Percentiles rank a stretch among this genome's conserved stretches.
phyloP scores from a whole-genome alignment of 2,329 filamentous ascomycete genomes.

The Clonostachys rhizophaga region DNA sequence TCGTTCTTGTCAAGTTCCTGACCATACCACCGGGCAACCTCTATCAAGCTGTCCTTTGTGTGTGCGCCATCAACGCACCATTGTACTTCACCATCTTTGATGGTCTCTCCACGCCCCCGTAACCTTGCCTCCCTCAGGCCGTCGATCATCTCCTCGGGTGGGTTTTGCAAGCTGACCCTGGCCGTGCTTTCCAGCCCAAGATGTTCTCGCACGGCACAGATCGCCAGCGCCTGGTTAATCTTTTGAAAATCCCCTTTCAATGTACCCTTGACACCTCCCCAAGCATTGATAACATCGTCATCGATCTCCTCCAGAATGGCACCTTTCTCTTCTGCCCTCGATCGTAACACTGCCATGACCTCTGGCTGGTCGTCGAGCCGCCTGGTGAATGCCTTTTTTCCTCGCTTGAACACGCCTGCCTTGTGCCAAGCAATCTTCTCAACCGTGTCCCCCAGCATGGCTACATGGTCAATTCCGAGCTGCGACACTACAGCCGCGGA shows the following conservation, averaged over 20 bases:
- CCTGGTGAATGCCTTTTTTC: constrained; percentile 32
- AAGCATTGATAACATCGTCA: constrained; percentile 27
- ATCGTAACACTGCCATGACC: constrained; percentile 48
- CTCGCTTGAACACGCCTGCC: constrained; percentile 75
- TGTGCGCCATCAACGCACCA: constrained; percentile 91
- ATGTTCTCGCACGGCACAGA: constrained; percentile 52
- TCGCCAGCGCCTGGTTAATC: constrained; percentile 54
- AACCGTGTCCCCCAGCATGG: constrained; percentile 73
- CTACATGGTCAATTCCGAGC: constrained; percentile 80
- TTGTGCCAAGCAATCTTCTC: constrained; percentile 90
- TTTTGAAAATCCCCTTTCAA: constrained; percentile 50
- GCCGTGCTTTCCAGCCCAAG: constrained; percentile 26
- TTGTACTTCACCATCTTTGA: constrained; percentile 44
- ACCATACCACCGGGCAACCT: constrained; percentile 76
- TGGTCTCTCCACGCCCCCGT: constrained; percentile 72
- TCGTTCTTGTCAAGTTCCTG: constrained; percentile 25
- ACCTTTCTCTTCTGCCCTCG: constrained; percentile 53
- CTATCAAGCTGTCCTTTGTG: constrained; percentile 75
- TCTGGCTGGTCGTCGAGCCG: constrained; percentile 20
- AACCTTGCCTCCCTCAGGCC: constrained; percentile 66
- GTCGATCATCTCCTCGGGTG: constrained; percentile 43
- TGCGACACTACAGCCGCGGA: constrained; percentile 72
- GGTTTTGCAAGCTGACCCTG: constrained; percentile 11
- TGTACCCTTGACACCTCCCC: constrained; percentile 33
- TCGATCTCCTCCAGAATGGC: constrained; percentile 35